A percentile compares a stretch with the other conserved stretches of the same genome.
These are phyloP conservation scores for Globisporangium polare DNA, from an alignment of 352 stramenopile genomes.

Conservation along the genomic window DNA sequence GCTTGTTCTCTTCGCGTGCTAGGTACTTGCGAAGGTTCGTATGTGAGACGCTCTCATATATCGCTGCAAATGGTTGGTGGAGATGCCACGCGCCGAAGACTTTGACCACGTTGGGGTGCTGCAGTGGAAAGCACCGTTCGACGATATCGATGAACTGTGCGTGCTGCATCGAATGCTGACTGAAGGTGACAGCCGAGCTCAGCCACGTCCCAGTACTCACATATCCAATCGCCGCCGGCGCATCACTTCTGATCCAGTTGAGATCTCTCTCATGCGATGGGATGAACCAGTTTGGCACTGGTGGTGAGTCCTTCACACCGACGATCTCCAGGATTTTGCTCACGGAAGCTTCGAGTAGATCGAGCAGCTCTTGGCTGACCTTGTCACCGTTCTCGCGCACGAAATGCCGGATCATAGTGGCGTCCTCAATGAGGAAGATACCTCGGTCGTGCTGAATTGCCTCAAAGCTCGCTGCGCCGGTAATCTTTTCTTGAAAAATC, in stretches of 20 bases:
- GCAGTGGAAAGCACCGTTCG: slow-evolving; percentile 23
- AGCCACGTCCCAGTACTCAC: neutral
- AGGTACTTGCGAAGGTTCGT: slow-evolving; percentile 4
- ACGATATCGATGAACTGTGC: neutral
- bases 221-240: neutral
- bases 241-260: neutral
- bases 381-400: neutral
- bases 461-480: neutral
- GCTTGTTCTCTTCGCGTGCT: neutral
- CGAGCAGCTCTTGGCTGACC: neutral
- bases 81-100: slow-evolving; percentile 20
- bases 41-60: slow-evolving; percentile 1
- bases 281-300: slow-evolving; percentile 44
- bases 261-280: slow-evolving; percentile 62
- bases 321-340: neutral
- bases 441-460: neutral
- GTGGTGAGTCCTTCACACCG: neutral
- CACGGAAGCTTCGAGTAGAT: neutral
- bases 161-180: neutral
- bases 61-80: neutral
- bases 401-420: neutral
- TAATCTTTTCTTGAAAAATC: neutral
- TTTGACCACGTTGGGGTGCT: slow-evolving; percentile 14
- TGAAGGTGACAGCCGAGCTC: neutral
- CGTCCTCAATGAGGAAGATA: neutral